A percentile compares a stretch with the other conserved stretches of the same genome.
phyloP scores from a whole-genome alignment of 768 basidiomycete species.

The Pleurotus tuoliensis region DNA sequence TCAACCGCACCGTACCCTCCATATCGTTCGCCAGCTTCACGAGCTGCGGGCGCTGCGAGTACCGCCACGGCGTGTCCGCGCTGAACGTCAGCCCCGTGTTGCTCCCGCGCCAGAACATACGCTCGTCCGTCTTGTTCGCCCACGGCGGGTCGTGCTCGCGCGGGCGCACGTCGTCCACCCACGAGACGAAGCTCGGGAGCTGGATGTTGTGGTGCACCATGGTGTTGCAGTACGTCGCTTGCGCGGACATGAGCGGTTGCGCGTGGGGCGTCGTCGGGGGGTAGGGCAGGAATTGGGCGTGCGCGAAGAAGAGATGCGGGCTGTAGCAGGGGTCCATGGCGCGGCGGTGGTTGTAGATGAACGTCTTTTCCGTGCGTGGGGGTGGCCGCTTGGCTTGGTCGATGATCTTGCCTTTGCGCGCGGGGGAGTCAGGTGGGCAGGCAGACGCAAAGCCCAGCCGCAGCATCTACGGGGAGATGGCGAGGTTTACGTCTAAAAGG shows the following conservation, averaged over 20 bases:
- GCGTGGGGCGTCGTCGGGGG: slow-evolving; percentile 20
- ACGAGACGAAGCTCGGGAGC: too few species aligned
- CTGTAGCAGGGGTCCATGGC: slow-evolving; percentile 42
- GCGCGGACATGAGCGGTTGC: too few species aligned
- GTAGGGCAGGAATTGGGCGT: slow-evolving; percentile 42
- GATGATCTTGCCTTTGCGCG: slow-evolving; percentile 20
- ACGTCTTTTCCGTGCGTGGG: slow-evolving; percentile 24
- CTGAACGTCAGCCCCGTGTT: slow-evolving; percentile 58
- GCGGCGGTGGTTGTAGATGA: slow-evolving; percentile 39
- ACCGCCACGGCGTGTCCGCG: slow-evolving; percentile 34
- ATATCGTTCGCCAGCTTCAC: slow-evolving; percentile 33
- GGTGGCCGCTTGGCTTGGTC: slow-evolving; percentile 18
- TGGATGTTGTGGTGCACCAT: too few species aligned
- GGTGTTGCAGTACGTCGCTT: too few species aligned
- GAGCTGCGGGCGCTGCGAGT: slow-evolving; percentile 13
- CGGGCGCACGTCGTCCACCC: too few species aligned
- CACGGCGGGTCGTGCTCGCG: too few species aligned
- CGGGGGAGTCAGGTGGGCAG: slow-evolving; percentile 25
- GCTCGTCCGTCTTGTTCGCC: slow-evolving; percentile 51
- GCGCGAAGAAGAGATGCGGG: slow-evolving; percentile 31
- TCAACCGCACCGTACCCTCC: slow-evolving; percentile 28
- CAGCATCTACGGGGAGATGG: slow-evolving; percentile 12
- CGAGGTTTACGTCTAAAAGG: slow-evolving; percentile 17
- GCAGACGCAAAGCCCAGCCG: slow-evolving; percentile 26
- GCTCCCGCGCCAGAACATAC: slow-evolving; percentile 65